Evolutionary conservation across 2,329 filamentous ascomycete genomes (phyloP).

Genomic region (Hymenoscyphus fructigenus): DNA sequence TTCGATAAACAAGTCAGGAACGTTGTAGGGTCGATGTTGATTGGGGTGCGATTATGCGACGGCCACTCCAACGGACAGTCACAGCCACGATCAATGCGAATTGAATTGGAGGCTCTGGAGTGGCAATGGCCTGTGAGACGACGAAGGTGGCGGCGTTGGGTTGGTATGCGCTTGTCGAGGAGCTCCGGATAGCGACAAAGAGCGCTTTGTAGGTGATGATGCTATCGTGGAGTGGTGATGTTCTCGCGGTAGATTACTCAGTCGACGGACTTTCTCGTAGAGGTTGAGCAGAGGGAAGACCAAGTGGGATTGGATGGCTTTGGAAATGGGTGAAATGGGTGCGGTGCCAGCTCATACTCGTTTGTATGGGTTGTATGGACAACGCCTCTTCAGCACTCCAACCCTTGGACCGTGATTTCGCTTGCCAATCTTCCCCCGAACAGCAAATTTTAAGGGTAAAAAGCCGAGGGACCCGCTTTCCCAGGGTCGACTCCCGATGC

Average conservation of each 20-base stretch:
- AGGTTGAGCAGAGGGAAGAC: background rate
- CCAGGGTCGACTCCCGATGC: background rate
- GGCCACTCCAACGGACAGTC: background rate
- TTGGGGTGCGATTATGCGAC: background rate
- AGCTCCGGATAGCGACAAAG: background rate
- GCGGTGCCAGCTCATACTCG: conserved; percentile 11
- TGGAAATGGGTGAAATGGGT: too few relatives aligned
- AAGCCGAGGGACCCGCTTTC: background rate
- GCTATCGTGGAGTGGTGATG: background rate
- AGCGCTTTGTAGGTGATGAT: conserved; percentile 2
- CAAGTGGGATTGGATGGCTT: background rate
- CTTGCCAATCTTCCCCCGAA: background rate
- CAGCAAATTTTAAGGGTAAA: conserved; percentile 2
- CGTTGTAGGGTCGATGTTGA: background rate
- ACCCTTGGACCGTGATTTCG: conserved; percentile 4
- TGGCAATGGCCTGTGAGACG: background rate
- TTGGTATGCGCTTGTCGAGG: background rate
- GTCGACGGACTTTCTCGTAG: too few relatives aligned
- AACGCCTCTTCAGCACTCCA: background rate
- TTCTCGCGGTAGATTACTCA: too few relatives aligned
- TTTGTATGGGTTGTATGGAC: conserved; percentile 10
- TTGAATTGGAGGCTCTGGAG: background rate
- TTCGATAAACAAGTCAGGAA: conserved; percentile 3
- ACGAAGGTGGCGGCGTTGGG: background rate
- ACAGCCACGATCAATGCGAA: background rate